phyloP scores from a whole-genome alignment of 139 green algal species.

The Tetratostichococcus sp. region DNA sequence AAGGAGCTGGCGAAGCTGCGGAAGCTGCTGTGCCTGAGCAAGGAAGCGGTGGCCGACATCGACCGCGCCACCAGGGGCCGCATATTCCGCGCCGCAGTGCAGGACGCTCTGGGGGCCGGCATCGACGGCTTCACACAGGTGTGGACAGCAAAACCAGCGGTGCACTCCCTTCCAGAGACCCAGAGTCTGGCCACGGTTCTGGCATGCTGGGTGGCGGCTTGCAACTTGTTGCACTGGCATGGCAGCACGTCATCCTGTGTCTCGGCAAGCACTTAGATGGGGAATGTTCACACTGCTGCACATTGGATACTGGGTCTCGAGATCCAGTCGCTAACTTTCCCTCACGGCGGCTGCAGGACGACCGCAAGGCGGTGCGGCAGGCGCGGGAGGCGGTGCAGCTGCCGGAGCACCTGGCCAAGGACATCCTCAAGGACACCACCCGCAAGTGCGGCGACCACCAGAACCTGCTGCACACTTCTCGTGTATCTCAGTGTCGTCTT shows the following conservation, averaged over 20 bases:
- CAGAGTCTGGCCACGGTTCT: no score
- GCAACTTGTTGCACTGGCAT: conserved; percentile 4
- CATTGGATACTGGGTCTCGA: no score
- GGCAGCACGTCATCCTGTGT: conserved; percentile 42
- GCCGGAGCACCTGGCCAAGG: conserved; percentile 44
- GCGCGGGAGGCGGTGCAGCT: conserved; percentile 69
- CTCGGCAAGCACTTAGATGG: no score
- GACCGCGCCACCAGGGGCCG: conserved; percentile 55
- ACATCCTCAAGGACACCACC: conserved; percentile 32
- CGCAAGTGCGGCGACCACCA: neutral
- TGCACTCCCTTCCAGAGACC: no score
- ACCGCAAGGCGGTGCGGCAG: conserved; percentile 59
- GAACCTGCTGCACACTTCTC: no score
- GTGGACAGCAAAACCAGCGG: conserved; percentile 55
- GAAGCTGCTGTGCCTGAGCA: conserved; percentile 83
- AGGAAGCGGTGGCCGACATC: conserved; percentile 40
- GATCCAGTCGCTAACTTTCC: no score
- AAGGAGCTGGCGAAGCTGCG: conserved; percentile 65
- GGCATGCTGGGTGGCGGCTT: no score
- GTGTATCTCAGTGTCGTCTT: no score
- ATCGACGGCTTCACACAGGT: conserved; percentile 52
- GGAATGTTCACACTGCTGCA: no score
- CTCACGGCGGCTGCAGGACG: conserved; percentile 22
- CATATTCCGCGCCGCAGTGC: conserved; percentile 42
- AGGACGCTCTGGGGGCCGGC: conserved; percentile 37